These are phyloP conservation scores for Euphorbia lathyris DNA, from an alignment of 345 rosid species.

Conservation along the genomic window DNA sequence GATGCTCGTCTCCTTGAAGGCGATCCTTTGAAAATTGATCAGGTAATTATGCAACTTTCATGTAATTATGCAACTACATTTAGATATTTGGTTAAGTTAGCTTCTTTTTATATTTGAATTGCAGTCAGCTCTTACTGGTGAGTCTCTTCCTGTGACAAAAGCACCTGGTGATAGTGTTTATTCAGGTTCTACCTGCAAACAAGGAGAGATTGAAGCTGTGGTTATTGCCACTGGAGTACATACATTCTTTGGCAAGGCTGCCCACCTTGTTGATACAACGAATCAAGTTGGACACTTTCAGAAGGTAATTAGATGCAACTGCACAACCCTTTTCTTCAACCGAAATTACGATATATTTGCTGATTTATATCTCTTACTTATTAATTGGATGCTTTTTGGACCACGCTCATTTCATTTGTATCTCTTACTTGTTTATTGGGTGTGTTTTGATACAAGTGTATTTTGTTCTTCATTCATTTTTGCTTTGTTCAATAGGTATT, in stretches of 20 bases:
- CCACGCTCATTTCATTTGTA: background rate
- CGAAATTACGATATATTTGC: background rate
- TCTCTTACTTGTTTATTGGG: no score
- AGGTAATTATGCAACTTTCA: conserved; percentile 34
- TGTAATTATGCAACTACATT: background rate
- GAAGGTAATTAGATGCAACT: conserved; percentile 33
- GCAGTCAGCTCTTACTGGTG: conserved; percentile 81
- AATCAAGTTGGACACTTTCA: conserved; percentile 96
- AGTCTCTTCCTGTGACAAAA: conserved; percentile 88
- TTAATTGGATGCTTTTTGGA: background rate
- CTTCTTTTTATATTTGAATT: background rate
- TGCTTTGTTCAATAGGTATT: conserved; percentile 44
- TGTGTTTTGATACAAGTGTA: no score
- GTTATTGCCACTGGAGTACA: conserved; percentile 93
- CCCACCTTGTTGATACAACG: conserved; percentile 81
- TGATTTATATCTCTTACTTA: background rate
- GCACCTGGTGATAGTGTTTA: conserved; percentile 77
- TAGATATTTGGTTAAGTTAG: background rate
- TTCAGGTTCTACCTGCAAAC: conserved; percentile 91
- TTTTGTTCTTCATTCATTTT: background rate
- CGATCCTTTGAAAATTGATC: conserved; percentile 66
- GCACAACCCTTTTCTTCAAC: background rate
- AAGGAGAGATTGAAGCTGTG: conserved; percentile 88
- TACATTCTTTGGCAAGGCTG: conserved; percentile 91
- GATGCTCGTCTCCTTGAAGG: conserved; percentile 72